Base-by-base conservation (phyloP, 768 basidiomycete species). In the Phylloporus scabripes region DNA sequence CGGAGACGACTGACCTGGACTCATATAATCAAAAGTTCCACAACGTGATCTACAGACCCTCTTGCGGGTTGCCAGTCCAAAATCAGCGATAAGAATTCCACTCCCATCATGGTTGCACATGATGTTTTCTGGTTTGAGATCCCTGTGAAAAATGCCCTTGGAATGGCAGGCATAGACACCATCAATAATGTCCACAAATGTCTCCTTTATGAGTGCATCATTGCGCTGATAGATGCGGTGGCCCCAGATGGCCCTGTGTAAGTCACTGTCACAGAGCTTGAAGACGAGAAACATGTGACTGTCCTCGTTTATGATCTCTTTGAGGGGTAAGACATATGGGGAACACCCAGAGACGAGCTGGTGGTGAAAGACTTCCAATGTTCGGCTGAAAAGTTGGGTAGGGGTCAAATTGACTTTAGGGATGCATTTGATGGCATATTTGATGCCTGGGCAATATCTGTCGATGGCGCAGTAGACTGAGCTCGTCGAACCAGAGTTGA, bases 71-170 rank as follows among this genome's bases (percentile, higher is more conserved):
- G 81, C 77, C 36, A 90, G 70, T 14, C 91, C 90, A 73, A 92
- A 92, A 66, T 92, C 90, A 7, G 85, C 81, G 43, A 92, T 72
- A 48, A 73, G 75, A 31, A 90, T 72, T 52, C 70, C 66, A 36
- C 64, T 60, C 14, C 83, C 82, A 44, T 66, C 80, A 60, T 64
- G 68, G 51, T 64, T 76, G 60, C 79, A 82, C 32, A 92, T 69
- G 23, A 91, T 74, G 63, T 85, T 90, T 63, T 92, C 91, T 0
- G 90, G 90, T 66, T 93, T 92, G 60, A 94, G 77, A 59, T 92
- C 89, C 21, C 90, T 85, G 67, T 93, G 92, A 61, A 78, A 90
- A 53, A 93, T 80, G 9, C 81, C 79, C 36, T 73, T 72, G 36
- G 70, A 63, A 59, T 93, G 89, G 60, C 85, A 89, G 61, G 84